Percentiles rank a stretch among this genome's conserved stretches.
Evolutionary conservation across 805 yeast genomes (phyloP).

Genomic region (Hanseniaspora taiwanica): DNA sequence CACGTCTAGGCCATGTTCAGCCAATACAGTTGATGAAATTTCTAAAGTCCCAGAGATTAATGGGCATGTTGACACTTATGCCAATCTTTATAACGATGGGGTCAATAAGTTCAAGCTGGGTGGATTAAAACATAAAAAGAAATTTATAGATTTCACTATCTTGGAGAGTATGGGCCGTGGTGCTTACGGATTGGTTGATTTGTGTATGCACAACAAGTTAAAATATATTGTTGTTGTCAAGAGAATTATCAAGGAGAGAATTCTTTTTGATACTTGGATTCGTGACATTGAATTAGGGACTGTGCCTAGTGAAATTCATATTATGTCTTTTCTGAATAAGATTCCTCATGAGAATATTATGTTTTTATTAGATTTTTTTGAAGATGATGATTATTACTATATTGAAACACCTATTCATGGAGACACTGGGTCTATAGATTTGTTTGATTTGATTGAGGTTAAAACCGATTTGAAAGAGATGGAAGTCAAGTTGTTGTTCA

Average conservation of each 20-base stretch:
- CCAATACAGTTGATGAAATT: not conserved
- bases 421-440: constrained; percentile 75
- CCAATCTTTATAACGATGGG: constrained; percentile 2
- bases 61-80: constrained; percentile 3
- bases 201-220: constrained; percentile 57
- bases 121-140: constrained; percentile 51
- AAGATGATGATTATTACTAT: constrained; percentile 80
- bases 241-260: constrained; percentile 82
- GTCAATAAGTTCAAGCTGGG: constrained; percentile 34
- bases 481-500: constrained; percentile 67
- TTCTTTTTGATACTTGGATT: constrained; percentile 95
- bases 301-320: constrained; percentile 90
- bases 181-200: constrained; percentile 87
- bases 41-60: not conserved
- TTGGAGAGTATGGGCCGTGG: constrained; percentile 86
- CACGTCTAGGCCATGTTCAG: constrained; percentile 14
- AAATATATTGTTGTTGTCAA: constrained; percentile 65
- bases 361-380: constrained; percentile 80
- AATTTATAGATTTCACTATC: constrained; percentile 55
- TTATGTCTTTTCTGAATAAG: constrained; percentile 66
- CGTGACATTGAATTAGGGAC: constrained; percentile 85
- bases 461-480: constrained; percentile 66
- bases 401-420: constrained; percentile 90
- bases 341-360: constrained; percentile 82
- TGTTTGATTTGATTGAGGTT: constrained; percentile 84